These are phyloP conservation scores for Glycine soja DNA, from an alignment of 306 rosid species.

Conservation along the genomic window DNA sequence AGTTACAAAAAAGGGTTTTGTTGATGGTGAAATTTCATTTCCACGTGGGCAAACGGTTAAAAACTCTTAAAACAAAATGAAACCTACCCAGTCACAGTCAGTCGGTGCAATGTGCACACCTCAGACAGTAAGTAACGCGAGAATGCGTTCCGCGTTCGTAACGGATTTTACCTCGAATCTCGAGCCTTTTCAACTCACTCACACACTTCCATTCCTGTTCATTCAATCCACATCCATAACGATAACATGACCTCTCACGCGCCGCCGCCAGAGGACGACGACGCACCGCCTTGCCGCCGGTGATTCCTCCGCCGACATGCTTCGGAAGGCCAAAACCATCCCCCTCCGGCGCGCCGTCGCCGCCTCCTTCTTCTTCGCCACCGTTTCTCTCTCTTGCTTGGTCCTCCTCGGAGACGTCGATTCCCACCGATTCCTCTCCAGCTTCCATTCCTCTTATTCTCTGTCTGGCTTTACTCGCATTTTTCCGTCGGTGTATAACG, in stretches of 20 bases:
- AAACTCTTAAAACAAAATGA: too few species aligned
- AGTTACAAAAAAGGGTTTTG: too few species aligned
- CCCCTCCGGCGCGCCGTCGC: slow-evolving; percentile 48
- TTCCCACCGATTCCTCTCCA: slow-evolving; percentile 57
- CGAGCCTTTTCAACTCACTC: not conserved
- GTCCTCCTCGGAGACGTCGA: slow-evolving; percentile 56
- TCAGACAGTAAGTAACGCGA: not conserved
- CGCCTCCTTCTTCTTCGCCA: slow-evolving; percentile 54
- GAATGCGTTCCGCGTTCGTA: slow-evolving; percentile 37
- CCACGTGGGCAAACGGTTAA: too few species aligned
- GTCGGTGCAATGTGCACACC: not conserved
- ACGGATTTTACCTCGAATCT: slow-evolving; percentile 46
- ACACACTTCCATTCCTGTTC: not conserved
- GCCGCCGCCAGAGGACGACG: not conserved
- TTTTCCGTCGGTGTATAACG: slow-evolving; percentile 44
- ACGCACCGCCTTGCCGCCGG: slow-evolving; percentile 24
- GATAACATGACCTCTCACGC: slow-evolving; percentile 22
- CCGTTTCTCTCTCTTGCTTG: slow-evolving; percentile 62
- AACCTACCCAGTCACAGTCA: not conserved
- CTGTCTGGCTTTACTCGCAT: slow-evolving; percentile 44
- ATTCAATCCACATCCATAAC: not conserved
- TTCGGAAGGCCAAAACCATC: slow-evolving; percentile 38
- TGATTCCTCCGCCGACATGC: slow-evolving; percentile 49
- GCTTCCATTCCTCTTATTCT: slow-evolving; percentile 53
- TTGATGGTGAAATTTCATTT: too few species aligned